Conservation (phyloP, 768 basidiomycete genomes). For the Tricholomella constricta region DNA sequence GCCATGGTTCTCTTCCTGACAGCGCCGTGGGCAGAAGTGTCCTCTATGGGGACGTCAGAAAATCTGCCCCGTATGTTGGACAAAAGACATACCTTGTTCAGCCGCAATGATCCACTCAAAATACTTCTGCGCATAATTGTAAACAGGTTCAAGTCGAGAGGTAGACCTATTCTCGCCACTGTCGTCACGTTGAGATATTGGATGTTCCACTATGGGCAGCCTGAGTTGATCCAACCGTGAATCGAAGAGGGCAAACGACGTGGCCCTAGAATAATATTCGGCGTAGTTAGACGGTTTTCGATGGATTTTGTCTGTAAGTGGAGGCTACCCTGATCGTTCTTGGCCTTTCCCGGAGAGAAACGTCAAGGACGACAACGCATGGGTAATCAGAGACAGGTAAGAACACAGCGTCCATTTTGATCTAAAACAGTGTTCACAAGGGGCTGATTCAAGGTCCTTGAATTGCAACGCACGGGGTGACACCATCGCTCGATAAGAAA, state of each 20-base stretch:
- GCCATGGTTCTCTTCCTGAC: constrained; percentile 10
- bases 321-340: constrained; percentile 4
- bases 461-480: constrained; percentile 4
- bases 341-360: constrained; percentile 7
- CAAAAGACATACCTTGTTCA: constrained; percentile 37
- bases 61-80: not conserved
- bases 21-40: not conserved
- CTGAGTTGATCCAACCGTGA: constrained; percentile 52
- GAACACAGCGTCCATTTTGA: constrained; percentile 27
- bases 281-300: not conserved
- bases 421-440: not conserved
- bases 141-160: constrained; percentile 35
- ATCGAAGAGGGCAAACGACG: constrained; percentile 60
- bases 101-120: constrained; percentile 55
- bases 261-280: constrained; percentile 2
- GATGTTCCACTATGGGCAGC: constrained; percentile 46
- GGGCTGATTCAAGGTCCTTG: not conserved
- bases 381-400: constrained; percentile 22
- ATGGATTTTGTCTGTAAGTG: not conserved
- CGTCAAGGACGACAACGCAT: constrained; percentile 21
- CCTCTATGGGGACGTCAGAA: not conserved
- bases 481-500: constrained; percentile 31
- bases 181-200: constrained; percentile 14
- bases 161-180: not conserved
- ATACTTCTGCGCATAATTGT: constrained; percentile 49